These are phyloP conservation scores for Lentinula sp. DNA, from an alignment of 768 basidiomycete genomes.

Conservation along the genomic window DNA sequence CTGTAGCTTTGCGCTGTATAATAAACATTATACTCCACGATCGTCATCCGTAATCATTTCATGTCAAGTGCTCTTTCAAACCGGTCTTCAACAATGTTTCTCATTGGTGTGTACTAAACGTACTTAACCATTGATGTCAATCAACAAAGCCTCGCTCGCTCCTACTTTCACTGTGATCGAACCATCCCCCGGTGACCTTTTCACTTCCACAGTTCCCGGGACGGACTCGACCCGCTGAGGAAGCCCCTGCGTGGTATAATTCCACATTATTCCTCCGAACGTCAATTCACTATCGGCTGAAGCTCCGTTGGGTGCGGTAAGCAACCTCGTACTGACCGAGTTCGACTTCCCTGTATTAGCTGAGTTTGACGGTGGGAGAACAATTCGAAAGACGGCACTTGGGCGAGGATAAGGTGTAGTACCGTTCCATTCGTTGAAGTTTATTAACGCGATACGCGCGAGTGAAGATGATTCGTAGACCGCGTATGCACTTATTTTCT, in stretches of 20 bases:
- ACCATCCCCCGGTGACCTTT: neutral
- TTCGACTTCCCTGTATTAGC: neutral
- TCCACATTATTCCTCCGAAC: constrained; percentile 4
- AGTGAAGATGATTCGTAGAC: neutral
- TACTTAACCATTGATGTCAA: neutral
- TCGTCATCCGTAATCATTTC: neutral
- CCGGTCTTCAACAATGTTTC: no score
- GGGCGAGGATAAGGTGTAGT: neutral
- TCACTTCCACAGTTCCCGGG: neutral
- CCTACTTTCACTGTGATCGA: neutral
- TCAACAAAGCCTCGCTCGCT: constrained; percentile 2
- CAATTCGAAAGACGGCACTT: neutral
- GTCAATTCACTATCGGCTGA: neutral
- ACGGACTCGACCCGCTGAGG: neutral
- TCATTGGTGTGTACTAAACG: neutral
- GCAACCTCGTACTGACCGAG: neutral
- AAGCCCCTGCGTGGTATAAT: constrained; percentile 1
- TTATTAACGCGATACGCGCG: neutral
- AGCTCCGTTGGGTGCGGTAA: neutral
- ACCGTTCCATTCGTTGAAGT: neutral
- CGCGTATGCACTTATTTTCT: neutral
- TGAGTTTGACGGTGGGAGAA: neutral
- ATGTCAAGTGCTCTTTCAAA: no score
- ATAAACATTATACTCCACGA: no score
- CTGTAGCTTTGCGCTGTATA: neutral